These are phyloP conservation scores for Nitzschia palea DNA, from an alignment of 108 stramenopile species.

Conservation along the genomic window DNA sequence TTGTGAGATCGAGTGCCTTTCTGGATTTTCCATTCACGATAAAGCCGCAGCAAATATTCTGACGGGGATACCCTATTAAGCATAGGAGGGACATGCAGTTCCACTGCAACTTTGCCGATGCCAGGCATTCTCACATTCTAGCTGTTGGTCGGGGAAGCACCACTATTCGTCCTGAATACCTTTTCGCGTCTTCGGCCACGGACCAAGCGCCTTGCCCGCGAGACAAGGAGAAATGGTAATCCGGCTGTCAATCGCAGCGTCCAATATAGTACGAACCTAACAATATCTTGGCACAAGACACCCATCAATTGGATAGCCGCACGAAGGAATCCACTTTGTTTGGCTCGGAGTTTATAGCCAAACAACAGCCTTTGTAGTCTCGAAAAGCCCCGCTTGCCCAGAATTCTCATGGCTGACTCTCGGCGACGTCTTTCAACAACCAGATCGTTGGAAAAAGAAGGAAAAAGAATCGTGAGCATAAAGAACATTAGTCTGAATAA, in stretches of 20 bases:
- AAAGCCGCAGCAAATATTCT: no score
- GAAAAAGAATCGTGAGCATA: background rate
- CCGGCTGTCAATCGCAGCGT: background rate
- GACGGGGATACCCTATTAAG: no score
- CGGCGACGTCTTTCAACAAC: conserved; percentile 49
- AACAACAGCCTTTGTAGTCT: conserved; percentile 46
- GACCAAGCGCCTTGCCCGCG: no score
- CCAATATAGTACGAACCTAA: background rate
- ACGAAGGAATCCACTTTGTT: conserved; percentile 35
- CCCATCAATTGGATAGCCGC: conserved; percentile 6
- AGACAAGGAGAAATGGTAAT: background rate
- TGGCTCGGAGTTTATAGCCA: conserved; percentile 47
- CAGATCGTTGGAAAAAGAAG: background rate
- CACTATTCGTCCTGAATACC: no score
- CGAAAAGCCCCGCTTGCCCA: conserved; percentile 52
- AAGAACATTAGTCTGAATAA: conserved; percentile 6
- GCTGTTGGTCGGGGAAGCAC: no score
- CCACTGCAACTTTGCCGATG: no score
- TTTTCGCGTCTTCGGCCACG: no score
- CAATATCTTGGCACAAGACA: background rate
- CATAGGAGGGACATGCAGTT: no score
- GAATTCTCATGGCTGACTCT: conserved; percentile 62
- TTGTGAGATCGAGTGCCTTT: no score
- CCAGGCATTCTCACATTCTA: no score
- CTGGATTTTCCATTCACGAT: no score